Conservation (phyloP, 768 basidiomycete genomes). For the Collybia mongolica region DNA sequence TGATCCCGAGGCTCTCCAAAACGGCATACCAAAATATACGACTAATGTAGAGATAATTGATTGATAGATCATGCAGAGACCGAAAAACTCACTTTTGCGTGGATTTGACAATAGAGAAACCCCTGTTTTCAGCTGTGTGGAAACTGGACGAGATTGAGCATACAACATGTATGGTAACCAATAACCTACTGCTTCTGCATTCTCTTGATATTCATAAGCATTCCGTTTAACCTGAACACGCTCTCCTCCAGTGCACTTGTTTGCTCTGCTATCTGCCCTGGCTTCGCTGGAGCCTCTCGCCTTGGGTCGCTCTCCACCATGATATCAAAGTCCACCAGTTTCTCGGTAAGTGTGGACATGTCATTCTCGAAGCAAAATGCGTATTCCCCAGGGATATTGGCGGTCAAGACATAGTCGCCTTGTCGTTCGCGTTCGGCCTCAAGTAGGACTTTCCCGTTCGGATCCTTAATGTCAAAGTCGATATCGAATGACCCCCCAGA, state of each 20-base stretch:
- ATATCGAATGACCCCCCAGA: constrained; percentile 97
- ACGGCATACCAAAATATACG: constrained; percentile 94
- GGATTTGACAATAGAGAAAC: constrained; percentile 89
- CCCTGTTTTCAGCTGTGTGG: constrained; percentile 91
- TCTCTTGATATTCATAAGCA: constrained; percentile 87
- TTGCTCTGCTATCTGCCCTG: constrained; percentile 87
- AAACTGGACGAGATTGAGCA: constrained; percentile 49
- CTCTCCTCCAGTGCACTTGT: constrained; percentile 94
- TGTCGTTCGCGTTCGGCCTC: constrained; percentile 89
- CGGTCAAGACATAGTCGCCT: constrained; percentile 97
- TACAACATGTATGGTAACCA: neutral
- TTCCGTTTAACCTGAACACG: constrained; percentile 84
- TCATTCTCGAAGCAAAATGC: constrained; percentile 99
- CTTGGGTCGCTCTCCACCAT: constrained; percentile 98
- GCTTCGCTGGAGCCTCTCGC: constrained; percentile 83
- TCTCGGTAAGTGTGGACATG: constrained; percentile 91
- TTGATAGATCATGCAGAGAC: neutral
- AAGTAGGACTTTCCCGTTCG: constrained; percentile 82
- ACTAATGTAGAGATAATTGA: constrained; percentile 32
- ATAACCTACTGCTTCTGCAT: constrained; percentile 89
- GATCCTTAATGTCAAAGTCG: constrained; percentile 91
- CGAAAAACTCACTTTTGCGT: constrained; percentile 67
- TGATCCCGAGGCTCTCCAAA: constrained; percentile 72
- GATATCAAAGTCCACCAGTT: constrained; percentile 93
- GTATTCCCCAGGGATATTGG: constrained; percentile 87